A percentile compares a stretch with the other conserved stretches of the same genome.
Conservation (phyloP, 75 land plant species). For the Sequoiadendron giganteum region DNA sequence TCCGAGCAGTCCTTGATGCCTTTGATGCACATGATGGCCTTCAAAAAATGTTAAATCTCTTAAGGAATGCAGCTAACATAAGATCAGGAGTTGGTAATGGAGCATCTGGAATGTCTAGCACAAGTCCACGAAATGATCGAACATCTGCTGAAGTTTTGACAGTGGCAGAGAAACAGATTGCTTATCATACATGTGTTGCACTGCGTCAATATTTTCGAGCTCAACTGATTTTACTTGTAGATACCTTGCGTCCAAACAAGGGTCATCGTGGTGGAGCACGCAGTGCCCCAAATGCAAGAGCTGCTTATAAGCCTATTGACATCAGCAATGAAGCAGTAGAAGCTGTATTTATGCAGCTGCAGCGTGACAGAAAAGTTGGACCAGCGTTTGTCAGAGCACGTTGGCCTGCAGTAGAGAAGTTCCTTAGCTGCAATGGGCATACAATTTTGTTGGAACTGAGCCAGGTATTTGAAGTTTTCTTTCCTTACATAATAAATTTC, state of each 20-base stretch:
- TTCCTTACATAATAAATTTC: not conserved
- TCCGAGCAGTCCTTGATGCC: conserved; percentile 88
- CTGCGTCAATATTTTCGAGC: conserved; percentile 94
- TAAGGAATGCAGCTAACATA: conserved; percentile 73
- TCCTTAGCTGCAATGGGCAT: conserved; percentile 77
- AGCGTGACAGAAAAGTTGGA: conserved; percentile 93
- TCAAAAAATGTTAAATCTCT: conserved; percentile 67
- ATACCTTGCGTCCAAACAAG: conserved; percentile 88
- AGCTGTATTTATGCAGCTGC: conserved; percentile 73
- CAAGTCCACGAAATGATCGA: conserved; percentile 62
- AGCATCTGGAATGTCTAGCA: conserved; percentile 26
- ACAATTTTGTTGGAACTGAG: conserved; percentile 78
- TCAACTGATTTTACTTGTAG: conserved; percentile 88
- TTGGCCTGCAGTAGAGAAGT: conserved; percentile 89
- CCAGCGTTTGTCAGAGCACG: conserved; percentile 87
- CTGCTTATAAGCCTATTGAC: conserved; percentile 91
- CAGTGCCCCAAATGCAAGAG: conserved; percentile 55
- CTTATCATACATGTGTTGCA: conserved; percentile 97
- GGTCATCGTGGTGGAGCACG: conserved; percentile 66
- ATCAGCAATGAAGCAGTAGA: conserved; percentile 97
- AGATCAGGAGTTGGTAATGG: conserved; percentile 77
- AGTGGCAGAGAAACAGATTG: conserved; percentile 89
- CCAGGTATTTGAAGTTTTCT: conserved; percentile 53
- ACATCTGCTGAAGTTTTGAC: conserved; percentile 86
- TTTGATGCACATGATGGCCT: conserved; percentile 92